phyloP scores from a whole-genome alignment of 345 rosid genomes.

The Eucalyptus sp. region DNA sequence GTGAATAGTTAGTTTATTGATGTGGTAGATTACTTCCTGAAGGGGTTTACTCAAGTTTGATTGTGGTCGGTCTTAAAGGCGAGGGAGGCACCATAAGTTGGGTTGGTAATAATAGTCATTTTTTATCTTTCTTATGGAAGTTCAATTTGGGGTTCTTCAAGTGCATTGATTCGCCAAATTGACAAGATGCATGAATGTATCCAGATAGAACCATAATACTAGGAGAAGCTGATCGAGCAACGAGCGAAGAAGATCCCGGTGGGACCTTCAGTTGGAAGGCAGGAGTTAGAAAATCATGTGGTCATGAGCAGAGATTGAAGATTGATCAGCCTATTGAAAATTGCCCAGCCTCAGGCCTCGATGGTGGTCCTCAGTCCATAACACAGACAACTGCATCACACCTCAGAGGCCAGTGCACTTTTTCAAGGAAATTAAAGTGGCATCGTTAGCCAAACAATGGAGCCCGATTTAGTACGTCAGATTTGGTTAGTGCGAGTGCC shows the following conservation, averaged over 20 bases:
- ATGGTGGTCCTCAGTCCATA: neutral
- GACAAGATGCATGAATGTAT: neutral
- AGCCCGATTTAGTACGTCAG: neutral
- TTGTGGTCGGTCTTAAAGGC: neutral
- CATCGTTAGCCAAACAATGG: neutral
- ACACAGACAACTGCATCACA: neutral
- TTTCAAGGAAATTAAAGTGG: neutral
- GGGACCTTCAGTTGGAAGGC: neutral
- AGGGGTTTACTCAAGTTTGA: neutral
- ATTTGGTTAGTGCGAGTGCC: neutral
- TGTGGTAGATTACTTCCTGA: neutral
- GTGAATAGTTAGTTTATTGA: neutral
- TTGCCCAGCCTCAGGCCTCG: neutral
- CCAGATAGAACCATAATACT: neutral
- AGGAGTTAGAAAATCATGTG: neutral
- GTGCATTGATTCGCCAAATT: neutral
- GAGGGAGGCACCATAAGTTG: neutral
- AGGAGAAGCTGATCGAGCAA: neutral
- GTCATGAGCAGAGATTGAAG: neutral
- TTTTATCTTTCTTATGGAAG: neutral
- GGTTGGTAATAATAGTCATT: neutral
- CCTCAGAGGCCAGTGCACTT: neutral
- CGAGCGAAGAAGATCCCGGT: neutral
- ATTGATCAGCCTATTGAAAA: neutral
- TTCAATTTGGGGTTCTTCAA: neutral